phyloP scores from a whole-genome alignment of 2,329 filamentous ascomycete genomes.

The Aspergillus sp. region DNA sequence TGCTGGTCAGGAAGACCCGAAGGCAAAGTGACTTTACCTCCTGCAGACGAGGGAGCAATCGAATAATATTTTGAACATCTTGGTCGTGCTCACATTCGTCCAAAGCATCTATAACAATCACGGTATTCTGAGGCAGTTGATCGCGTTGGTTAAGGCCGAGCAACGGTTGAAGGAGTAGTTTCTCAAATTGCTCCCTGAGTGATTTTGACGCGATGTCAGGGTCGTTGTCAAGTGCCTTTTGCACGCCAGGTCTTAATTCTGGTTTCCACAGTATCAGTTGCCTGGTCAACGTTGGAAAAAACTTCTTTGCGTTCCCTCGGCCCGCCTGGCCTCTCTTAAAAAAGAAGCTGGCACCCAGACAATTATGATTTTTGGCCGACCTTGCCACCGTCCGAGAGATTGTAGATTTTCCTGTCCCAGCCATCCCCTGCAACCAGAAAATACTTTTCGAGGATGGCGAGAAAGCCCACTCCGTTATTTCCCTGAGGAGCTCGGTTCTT shows the following conservation, averaged over 20 bases:
- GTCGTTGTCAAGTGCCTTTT: constrained; percentile 23
- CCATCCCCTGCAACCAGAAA: no score
- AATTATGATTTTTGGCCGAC: no score
- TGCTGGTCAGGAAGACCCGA: constrained; percentile 28
- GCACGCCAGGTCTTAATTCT: constrained; percentile 19
- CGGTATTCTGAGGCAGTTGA: not conserved
- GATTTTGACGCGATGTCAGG: constrained; percentile 24
- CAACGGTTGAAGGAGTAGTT: constrained; percentile 23
- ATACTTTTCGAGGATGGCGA: no score
- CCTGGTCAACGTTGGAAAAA: constrained; percentile 40
- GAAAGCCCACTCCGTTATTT: constrained; percentile 24
- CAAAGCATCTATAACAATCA: constrained; percentile 28
- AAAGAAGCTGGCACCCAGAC: no score
- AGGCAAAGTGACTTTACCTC: constrained; percentile 15
- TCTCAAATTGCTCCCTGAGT: constrained; percentile 28
- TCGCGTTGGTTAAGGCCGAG: not conserved
- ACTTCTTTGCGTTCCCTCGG: constrained; percentile 33
- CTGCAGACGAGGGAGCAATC: constrained; percentile 19
- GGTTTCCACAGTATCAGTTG: constrained; percentile 33
- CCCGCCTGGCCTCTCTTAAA: no score
- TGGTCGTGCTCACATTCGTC: constrained; percentile 28
- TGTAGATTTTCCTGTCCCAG: no score
- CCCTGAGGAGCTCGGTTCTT: constrained; percentile 17
- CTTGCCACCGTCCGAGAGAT: no score
- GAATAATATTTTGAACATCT: constrained; percentile 23